Conservation (phyloP, 2,329 filamentous ascomycete genomes). For the Aspergillus awamori region DNA sequence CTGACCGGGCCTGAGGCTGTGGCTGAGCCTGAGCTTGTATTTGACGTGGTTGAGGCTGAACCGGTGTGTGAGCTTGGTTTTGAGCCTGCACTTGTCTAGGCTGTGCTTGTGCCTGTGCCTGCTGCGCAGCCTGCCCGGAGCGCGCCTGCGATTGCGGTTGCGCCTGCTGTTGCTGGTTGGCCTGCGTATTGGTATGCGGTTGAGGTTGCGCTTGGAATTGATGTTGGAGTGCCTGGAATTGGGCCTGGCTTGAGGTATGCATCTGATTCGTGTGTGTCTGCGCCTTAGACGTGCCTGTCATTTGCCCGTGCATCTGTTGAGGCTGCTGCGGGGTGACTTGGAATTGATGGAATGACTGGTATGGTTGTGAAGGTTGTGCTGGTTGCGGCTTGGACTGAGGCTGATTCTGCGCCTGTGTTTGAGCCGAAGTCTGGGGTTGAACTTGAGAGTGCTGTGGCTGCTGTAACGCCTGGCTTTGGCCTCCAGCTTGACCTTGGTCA, state of each 20-base stretch:
- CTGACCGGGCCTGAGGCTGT: constrained; percentile 10
- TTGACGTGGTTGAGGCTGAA: constrained; percentile 12
- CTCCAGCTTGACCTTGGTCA: not conserved
- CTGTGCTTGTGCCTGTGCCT: constrained; percentile 14
- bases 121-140: not conserved
- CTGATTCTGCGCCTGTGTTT: constrained; percentile 7
- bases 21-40: constrained; percentile 15
- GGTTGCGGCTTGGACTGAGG: not conserved
- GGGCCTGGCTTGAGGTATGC: constrained; percentile 1
- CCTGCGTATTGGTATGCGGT: not conserved
- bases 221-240: constrained; percentile 9
- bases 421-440: not conserved
- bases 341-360: constrained; percentile 7
- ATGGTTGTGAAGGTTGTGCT: not conserved
- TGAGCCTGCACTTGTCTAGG: constrained; percentile 7
- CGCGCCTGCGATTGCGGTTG: not conserved
- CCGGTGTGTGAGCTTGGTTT: constrained; percentile 12
- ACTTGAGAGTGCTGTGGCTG: constrained; percentile 1
- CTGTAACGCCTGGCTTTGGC: not conserved
- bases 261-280: not conserved
- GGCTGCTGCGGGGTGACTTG: constrained; percentile 1
- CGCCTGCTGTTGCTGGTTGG: not conserved
- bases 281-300: not conserved
- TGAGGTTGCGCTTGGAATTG: constrained; percentile 5
- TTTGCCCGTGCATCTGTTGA: not conserved